These are phyloP conservation scores for Boletus semigastroideus DNA, from an alignment of 1,284 basidiomycete species.

Conservation along the genomic window DNA sequence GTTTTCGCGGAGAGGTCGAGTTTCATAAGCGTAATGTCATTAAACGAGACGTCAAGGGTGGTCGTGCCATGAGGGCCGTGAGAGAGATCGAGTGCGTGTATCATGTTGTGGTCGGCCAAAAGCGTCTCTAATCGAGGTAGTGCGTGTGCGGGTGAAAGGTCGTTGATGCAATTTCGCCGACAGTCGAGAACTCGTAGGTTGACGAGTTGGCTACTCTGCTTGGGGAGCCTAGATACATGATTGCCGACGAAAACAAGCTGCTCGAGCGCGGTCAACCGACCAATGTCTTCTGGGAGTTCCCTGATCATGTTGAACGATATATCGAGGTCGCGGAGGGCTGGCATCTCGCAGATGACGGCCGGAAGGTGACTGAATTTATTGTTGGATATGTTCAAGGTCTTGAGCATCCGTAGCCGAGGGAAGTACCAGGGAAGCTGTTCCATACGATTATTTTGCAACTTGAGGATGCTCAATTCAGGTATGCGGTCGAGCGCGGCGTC, in stretches of 20 bases:
- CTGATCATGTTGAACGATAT: conserved; percentile 94
- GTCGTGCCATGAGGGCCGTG: conserved; percentile 59
- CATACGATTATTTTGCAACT: conserved; percentile 92
- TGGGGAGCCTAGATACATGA: conserved; percentile 76
- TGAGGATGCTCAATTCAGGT: conserved; percentile 70
- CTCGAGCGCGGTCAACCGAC: conserved; percentile 68
- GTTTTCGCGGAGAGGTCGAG: conserved; percentile 57
- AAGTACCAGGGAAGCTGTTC: conserved; percentile 88
- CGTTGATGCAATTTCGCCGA: conserved; percentile 77
- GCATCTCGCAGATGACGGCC: conserved; percentile 72
- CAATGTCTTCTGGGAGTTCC: conserved; percentile 81
- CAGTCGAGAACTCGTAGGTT: conserved; percentile 79
- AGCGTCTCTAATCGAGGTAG: conserved; percentile 71
- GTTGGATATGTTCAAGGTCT: conserved; percentile 92
- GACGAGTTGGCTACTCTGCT: conserved; percentile 60
- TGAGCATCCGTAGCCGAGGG: conserved; percentile 68
- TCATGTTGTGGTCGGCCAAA: conserved; percentile 78
- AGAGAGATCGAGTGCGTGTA: conserved; percentile 78
- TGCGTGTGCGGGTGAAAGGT: conserved; percentile 68
- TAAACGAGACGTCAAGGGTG: conserved; percentile 70
- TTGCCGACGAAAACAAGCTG: conserved; percentile 89
- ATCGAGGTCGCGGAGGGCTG: conserved; percentile 81
- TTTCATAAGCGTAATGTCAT: conserved; percentile 81
- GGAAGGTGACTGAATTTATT: conserved; percentile 93
- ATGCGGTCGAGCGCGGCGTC: conserved; percentile 84